Conservation (phyloP, 2,329 filamentous ascomycete genomes). For the Colletotrichum sp. region DNA sequence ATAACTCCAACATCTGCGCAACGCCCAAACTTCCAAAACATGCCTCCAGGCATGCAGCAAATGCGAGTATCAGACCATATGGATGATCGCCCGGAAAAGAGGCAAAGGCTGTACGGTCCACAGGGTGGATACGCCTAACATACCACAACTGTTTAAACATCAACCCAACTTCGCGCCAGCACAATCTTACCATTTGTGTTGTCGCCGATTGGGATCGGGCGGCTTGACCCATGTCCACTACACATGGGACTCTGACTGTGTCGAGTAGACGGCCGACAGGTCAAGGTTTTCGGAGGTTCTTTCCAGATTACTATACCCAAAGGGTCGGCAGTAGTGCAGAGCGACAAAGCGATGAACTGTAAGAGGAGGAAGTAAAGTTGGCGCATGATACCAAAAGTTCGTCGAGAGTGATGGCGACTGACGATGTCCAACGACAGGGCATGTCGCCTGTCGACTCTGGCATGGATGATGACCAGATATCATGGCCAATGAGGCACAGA, state of each 20-base stretch:
- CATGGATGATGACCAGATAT: background rate
- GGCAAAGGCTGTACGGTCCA: constrained; percentile 54
- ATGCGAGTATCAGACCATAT: constrained; percentile 36
- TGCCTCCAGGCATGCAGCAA: constrained; percentile 37
- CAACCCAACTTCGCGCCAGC: background rate
- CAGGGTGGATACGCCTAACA: constrained; percentile 43
- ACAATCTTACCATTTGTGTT: background rate
- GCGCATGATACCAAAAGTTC: background rate
- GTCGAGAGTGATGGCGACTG: background rate
- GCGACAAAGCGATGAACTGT: background rate
- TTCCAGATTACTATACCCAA: background rate
- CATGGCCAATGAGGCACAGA: background rate
- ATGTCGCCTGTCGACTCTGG: background rate
- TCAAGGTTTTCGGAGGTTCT: background rate
- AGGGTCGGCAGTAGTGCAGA: background rate
- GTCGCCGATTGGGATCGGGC: background rate
- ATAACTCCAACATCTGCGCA: constrained; percentile 33
- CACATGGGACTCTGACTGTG: background rate
- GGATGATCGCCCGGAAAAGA: constrained; percentile 55
- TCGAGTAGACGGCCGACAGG: background rate
- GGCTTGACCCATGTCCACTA: background rate
- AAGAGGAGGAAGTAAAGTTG: background rate
- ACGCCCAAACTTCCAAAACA: constrained; percentile 38
- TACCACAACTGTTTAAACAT: background rate
- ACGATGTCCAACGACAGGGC: constrained; percentile 13